Evolutionary conservation across 805 yeast species (phyloP), one percentile per base, ranked within the genome.

Genomic region (Saturnispora diversa): DNA sequence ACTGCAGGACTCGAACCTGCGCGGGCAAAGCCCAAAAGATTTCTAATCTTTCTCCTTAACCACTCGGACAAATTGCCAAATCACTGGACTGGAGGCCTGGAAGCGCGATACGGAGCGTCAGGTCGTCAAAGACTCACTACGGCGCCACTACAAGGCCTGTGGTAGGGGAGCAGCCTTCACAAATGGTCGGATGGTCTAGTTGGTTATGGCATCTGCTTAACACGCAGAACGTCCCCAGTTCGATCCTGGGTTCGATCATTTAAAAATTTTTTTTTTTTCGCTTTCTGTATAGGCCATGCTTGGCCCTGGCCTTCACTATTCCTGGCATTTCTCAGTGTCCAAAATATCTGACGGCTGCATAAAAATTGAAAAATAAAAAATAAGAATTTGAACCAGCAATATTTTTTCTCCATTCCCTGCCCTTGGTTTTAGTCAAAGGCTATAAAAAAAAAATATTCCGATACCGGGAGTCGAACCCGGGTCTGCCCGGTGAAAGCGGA

Each of bases 191-290:
- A 87, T 87, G 96, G 96, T 87, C 95, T 87, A 87, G 96, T 87
- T 69, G 96, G 96, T 87, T 78, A 88, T 88, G 96, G 95, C 96
- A 84, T 84, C 92, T 87, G 96, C 96, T 85, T 88, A 86, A 88
- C 97, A 88, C 96, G 96, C 95, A 86, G 92, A 84, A 84, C 87
- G 97, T 90, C 97, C 96, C 97, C 96, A 87, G 97, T 90, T 90
- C 97, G 96, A 90, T 86, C 97, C 97, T 88, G 97, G 97, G 97
- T 87, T 83, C 80, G 85, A 82, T 86, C 96, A 87, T 39, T 42
- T 59, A 60, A 11, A 19, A 35, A 24, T 22, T 31, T 22, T 19
- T 20, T 31, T n/a, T 20, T 20, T 31, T 19, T 26, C 6, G 7
- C n/a, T 10, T 8, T 26, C n/a, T n/a, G n/a, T n/a, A n/a, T n/a